A percentile compares a stretch with the other conserved stretches of the same genome.
These are phyloP conservation scores for Cynara cardunculus DNA, from an alignment of 129 eudicot genomes.

Conservation along the genomic window DNA sequence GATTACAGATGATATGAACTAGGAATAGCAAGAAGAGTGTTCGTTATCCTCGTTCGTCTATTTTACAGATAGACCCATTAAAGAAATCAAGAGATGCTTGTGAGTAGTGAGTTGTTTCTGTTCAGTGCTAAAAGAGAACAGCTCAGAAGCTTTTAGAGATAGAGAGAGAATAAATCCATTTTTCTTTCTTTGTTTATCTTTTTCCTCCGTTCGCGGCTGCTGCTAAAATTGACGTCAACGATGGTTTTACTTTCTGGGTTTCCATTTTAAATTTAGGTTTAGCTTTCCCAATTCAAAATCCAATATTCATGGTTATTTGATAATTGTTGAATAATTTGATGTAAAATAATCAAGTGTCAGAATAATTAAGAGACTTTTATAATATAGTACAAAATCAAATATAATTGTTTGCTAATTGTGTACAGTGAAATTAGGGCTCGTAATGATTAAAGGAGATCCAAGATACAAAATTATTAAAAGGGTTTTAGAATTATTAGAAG, in stretches of 20 bases:
- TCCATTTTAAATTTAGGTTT: not conserved
- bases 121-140: conserved; percentile 26
- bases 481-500: no score
- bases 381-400: no score
- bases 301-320: no score
- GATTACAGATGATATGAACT: conserved; percentile 17
- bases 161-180: not conserved
- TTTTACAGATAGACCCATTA: conserved; percentile 27
- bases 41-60: not conserved
- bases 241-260: not conserved
- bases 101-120: conserved; percentile 31
- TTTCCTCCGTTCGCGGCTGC: conserved; percentile 16
- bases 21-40: conserved; percentile 5
- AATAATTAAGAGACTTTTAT: no score
- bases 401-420: no score
- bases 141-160: conserved; percentile 27
- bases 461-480: no score
- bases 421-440: no score
- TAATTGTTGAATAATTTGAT: no score
- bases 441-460: no score
- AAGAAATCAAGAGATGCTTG: conserved; percentile 48
- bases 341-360: no score
- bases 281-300: not conserved
- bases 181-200: not conserved
- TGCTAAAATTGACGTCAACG: conserved; percentile 16